A percentile compares a stretch with the other conserved stretches of the same genome.
These are phyloP conservation scores for Bacterosira constricta DNA, from an alignment of 108 stramenopile genomes.

Conservation along the genomic window DNA sequence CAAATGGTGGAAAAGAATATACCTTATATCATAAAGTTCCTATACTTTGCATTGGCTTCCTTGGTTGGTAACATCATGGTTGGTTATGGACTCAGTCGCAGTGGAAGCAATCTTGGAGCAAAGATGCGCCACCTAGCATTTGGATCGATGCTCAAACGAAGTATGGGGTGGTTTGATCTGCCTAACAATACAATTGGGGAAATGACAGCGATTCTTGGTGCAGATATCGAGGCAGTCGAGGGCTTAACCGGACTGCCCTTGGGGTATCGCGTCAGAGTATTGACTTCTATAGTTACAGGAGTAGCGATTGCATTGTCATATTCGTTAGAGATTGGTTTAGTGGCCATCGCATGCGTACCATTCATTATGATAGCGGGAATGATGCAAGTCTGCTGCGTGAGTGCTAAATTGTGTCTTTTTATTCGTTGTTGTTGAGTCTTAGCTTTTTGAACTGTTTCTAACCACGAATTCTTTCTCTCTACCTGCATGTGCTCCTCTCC, in stretches of 20 bases:
- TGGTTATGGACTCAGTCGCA: conserved; percentile 36
- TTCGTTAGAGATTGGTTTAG: conserved; percentile 35
- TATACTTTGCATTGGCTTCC: conserved; percentile 31
- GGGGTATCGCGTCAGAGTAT: conserved; percentile 37
- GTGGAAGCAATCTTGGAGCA: conserved; percentile 36
- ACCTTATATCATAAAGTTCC: conserved; percentile 15
- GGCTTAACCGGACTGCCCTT: conserved; percentile 29
- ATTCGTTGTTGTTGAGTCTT: too few species aligned
- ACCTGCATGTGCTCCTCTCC: too few species aligned
- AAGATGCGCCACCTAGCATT: conserved; percentile 30
- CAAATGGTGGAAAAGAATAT: conserved; percentile 28
- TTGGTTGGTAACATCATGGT: conserved; percentile 38
- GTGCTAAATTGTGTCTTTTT: too few species aligned
- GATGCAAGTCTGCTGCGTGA: conserved; percentile 39
- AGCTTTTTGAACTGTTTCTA: too few species aligned
- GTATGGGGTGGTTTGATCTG: conserved; percentile 50
- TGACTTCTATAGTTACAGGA: conserved; percentile 34
- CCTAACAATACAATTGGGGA: conserved; percentile 39
- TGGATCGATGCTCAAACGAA: conserved; percentile 26
- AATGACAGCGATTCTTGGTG: conserved; percentile 31
- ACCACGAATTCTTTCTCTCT: too few species aligned
- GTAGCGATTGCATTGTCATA: conserved; percentile 35
- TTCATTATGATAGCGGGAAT: conserved; percentile 40
- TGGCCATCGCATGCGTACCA: conserved; percentile 42
- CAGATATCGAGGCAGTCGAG: conserved; percentile 40